Evolutionary conservation across 2,329 filamentous ascomycete genomes (phyloP).

Genomic region (Colletotrichum australisinense): DNA sequence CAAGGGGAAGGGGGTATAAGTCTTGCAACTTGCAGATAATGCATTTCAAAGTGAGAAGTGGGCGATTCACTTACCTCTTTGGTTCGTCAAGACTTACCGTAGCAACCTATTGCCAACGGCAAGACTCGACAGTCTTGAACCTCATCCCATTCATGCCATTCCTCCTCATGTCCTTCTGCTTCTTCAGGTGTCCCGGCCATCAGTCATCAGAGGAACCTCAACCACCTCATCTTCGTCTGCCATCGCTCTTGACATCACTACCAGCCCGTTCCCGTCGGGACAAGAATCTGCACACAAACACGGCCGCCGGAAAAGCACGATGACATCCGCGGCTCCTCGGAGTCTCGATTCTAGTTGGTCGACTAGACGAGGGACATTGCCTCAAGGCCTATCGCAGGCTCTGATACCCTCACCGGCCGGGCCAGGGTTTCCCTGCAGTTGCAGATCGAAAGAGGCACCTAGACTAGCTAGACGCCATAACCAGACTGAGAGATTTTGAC

Average conservation of each 20-base stretch:
- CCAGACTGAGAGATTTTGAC: background rate
- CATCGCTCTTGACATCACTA: background rate
- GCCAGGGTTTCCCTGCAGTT: background rate
- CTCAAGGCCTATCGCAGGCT: background rate
- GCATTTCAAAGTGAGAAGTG: background rate
- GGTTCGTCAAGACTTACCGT: background rate
- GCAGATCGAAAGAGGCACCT: background rate
- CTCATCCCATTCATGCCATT: background rate
- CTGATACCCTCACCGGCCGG: background rate
- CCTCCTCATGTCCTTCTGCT: background rate
- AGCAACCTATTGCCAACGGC: background rate
- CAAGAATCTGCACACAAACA: background rate
- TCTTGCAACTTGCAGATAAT: constrained; percentile 1
- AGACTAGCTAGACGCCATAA: background rate
- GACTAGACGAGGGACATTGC: background rate
- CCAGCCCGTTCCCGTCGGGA: background rate
- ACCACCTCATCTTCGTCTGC: background rate
- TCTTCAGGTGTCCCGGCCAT: background rate
- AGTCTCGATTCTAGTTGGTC: background rate
- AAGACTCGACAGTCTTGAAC: background rate
- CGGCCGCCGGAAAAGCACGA: background rate
- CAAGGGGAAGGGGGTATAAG: background rate
- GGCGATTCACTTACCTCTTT: constrained; percentile 16
- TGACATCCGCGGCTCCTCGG: background rate
- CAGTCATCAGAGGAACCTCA: background rate